Percentiles rank a stretch among this genome's conserved stretches.
Evolutionary conservation across 2,329 filamentous ascomycete genomes (phyloP).

Genomic region (Delphinella strobiligena): DNA sequence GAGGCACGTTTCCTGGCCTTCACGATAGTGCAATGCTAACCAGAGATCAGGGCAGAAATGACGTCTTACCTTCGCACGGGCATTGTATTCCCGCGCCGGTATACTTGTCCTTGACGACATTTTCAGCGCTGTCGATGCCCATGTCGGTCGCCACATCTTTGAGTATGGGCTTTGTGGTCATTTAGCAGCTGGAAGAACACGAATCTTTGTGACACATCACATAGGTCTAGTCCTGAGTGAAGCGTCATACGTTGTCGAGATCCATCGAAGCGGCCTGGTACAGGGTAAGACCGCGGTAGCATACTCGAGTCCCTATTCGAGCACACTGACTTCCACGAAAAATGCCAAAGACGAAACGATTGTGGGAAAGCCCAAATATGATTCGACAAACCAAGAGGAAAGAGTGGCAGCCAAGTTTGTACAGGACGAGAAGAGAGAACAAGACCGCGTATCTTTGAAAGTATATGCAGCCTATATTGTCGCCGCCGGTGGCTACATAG

Average conservation of each 20-base stretch:
- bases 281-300: neutral
- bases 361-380: too few relatives aligned
- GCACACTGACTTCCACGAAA: too few relatives aligned
- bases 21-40: too few relatives aligned
- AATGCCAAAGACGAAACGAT: too few relatives aligned
- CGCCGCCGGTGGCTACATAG: neutral
- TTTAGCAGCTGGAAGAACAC: neutral
- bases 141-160: neutral
- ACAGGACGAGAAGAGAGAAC: neutral
- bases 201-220: neutral
- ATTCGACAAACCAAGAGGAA: too few relatives aligned
- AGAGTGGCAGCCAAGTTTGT: neutral
- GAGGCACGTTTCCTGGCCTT: too few relatives aligned
- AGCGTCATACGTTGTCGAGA: neutral
- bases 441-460: neutral
- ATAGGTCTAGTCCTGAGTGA: neutral
- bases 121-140: neutral
- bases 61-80: constrained; percentile 65
- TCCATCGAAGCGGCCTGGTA: neutral
- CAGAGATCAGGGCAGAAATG: constrained; percentile 77
- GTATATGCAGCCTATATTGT: neutral
- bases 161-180: neutral
- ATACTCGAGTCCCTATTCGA: neutral
- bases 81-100: constrained; percentile 58
- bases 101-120: neutral